Evolutionary conservation across 2,329 filamentous ascomycete genomes (phyloP).

Genomic region (Fusarium coffeatum): DNA sequence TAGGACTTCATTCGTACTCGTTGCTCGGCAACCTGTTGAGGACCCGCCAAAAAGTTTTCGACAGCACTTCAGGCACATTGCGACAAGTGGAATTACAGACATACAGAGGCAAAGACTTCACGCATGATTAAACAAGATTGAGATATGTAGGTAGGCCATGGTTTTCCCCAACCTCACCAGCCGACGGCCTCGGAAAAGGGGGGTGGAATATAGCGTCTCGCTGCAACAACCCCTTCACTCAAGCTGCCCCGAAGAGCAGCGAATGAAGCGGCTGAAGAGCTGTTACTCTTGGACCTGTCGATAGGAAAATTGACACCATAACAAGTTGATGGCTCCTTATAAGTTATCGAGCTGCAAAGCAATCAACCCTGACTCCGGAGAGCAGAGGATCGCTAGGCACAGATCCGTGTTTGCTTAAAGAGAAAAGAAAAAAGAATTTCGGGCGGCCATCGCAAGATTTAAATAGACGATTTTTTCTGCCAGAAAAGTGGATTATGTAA

Average conservation of each 20-base stretch:
- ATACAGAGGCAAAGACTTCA: not conserved
- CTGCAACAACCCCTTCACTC: conserved; percentile 72
- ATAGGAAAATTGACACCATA: conserved; percentile 90
- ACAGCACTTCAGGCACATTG: not conserved
- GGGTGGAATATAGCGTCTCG: conserved; percentile 87
- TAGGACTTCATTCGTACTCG: not conserved
- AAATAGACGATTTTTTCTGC: conserved; percentile 22
- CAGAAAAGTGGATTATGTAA: conserved; percentile 11
- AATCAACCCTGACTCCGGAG: conserved; percentile 73
- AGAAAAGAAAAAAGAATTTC: conserved; percentile 51
- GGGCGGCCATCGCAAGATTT: conserved; percentile 40
- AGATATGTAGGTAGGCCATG: conserved; percentile 78
- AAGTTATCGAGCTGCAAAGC: conserved; percentile 84
- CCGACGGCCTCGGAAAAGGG: conserved; percentile 92
- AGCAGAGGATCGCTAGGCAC: conserved; percentile 83
- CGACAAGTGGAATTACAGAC: not conserved
- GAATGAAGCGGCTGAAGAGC: conserved; percentile 73
- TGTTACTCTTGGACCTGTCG: conserved; percentile 93
- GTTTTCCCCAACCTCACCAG: conserved; percentile 91
- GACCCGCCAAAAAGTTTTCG: not conserved
- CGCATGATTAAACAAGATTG: not conserved
- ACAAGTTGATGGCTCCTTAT: conserved; percentile 78
- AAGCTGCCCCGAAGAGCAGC: conserved; percentile 66
- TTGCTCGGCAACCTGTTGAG: not conserved
- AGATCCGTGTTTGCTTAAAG: conserved; percentile 73